Percentiles rank a stretch among this genome's conserved stretches.
phyloP scores from a whole-genome alignment of 495 filamentous ascomycete genomes.

The Xylaria grammica region DNA sequence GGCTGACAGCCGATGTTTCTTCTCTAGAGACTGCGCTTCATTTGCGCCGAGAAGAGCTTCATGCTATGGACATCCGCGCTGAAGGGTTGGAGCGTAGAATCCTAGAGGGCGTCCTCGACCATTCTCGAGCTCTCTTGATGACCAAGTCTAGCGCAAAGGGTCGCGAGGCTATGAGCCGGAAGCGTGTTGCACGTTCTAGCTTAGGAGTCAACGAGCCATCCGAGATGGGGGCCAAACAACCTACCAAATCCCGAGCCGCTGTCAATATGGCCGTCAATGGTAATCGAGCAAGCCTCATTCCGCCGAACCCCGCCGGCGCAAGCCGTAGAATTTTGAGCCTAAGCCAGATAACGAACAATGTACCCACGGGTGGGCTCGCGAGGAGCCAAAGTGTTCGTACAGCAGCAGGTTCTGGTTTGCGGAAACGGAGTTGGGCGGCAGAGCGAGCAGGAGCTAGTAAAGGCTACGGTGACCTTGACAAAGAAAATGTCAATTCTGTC shows the following conservation, averaged over 20 bases:
- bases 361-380: slow-evolving; percentile 63
- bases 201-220: slow-evolving; percentile 30
- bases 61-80: slow-evolving; percentile 84
- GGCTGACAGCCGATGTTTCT: slow-evolving; percentile 81
- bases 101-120: slow-evolving; percentile 92
- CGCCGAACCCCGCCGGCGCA: slow-evolving; percentile 54
- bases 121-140: slow-evolving; percentile 84
- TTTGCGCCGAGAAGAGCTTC: slow-evolving; percentile 87
- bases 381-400: slow-evolving; percentile 66
- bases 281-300: slow-evolving; percentile 46
- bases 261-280: slow-evolving; percentile 51
- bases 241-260: slow-evolving; percentile 47
- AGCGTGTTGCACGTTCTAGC: slow-evolving; percentile 62
- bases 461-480: slow-evolving; percentile 54
- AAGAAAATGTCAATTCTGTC: slow-evolving; percentile 51
- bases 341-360: slow-evolving; percentile 83
- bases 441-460: slow-evolving; percentile 44
- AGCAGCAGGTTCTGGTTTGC: slow-evolving; percentile 66
- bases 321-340: slow-evolving; percentile 84
- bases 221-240: slow-evolving; percentile 33
- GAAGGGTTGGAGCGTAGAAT: slow-evolving; percentile 89
- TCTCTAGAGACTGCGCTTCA: slow-evolving; percentile 86
- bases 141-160: slow-evolving; percentile 57
- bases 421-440: slow-evolving; percentile 79
- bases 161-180: slow-evolving; percentile 67